A percentile compares a stretch with the other conserved stretches of the same genome.
phyloP scores from a whole-genome alignment of 2,329 filamentous ascomycete genomes.

The Knufia fluminis region DNA sequence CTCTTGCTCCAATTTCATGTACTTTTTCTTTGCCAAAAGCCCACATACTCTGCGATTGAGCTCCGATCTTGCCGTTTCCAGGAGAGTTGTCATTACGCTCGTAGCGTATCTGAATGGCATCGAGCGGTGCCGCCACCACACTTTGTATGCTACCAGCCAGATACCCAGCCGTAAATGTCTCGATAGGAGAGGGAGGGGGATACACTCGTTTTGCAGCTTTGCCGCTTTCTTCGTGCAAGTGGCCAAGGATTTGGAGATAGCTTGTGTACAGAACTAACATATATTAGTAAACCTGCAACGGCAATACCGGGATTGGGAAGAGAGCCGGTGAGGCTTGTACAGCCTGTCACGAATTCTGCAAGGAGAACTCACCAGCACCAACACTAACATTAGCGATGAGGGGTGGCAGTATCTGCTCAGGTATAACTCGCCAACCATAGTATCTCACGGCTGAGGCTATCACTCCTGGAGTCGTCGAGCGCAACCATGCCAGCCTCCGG shows the following conservation, averaged over 20 bases:
- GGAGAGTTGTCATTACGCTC: conserved; percentile 41
- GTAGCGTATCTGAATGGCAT: conserved; percentile 55
- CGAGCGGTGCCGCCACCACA: conserved; percentile 53
- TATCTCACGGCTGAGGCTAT: conserved; percentile 51
- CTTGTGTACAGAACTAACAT: conserved; percentile 55
- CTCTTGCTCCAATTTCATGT: conserved; percentile 49
- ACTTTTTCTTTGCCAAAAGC: conserved; percentile 51
- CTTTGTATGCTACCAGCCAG: conserved; percentile 52
- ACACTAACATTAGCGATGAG: conserved; percentile 54
- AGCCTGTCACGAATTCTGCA: too few relatives aligned
- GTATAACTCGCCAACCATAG: conserved; percentile 57
- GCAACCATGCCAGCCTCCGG: conserved; percentile 36
- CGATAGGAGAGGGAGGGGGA: conserved; percentile 45
- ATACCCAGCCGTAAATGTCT: conserved; percentile 52
- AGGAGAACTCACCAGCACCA: too few relatives aligned
- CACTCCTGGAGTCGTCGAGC: conserved; percentile 52
- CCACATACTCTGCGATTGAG: conserved; percentile 51
- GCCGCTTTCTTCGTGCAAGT: conserved; percentile 49
- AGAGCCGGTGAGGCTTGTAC: too few relatives aligned
- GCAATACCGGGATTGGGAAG: too few relatives aligned
- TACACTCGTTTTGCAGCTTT: conserved; percentile 50
- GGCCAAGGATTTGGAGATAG: conserved; percentile 52
- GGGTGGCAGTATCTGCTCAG: conserved; percentile 55
- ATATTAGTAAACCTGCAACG: too few relatives aligned
- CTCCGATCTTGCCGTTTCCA: conserved; percentile 38